Evolutionary conservation across 306 rosid genomes (phyloP).

Genomic region (Cucurbita moschata): DNA sequence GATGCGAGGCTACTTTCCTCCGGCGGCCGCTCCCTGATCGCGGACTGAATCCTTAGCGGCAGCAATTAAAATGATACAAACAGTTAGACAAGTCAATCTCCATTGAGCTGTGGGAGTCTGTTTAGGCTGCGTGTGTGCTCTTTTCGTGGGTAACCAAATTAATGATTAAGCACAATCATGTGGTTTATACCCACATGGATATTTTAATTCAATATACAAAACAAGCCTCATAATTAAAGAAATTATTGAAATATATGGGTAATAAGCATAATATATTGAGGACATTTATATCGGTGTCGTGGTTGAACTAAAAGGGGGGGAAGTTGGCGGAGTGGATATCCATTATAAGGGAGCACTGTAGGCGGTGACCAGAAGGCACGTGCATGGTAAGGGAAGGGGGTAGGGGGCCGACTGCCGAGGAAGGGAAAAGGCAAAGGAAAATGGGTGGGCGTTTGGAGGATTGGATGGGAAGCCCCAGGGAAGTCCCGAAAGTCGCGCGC

Average conservation of each 20-base stretch:
- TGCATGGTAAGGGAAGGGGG: background rate
- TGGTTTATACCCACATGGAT: background rate
- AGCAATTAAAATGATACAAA: background rate
- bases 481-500: conserved; percentile 55
- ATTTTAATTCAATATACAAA: background rate
- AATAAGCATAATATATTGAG: too few relatives aligned
- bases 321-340: too few relatives aligned
- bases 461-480: too few relatives aligned
- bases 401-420: background rate
- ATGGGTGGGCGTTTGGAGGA: background rate
- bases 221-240: background rate
- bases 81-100: background rate
- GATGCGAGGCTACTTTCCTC: background rate
- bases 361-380: background rate
- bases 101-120: background rate
- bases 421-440: background rate
- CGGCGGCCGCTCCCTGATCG: background rate
- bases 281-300: too few relatives aligned
- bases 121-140: background rate
- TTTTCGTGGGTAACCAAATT: background rate
- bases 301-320: too few relatives aligned
- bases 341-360: background rate
- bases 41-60: background rate
- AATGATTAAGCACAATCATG: background rate
- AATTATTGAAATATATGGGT: too few relatives aligned